A percentile compares a stretch with the other conserved stretches of the same genome.
Conservation (phyloP, 108 stramenopile species). For the Fragilaria crotonensis region DNA sequence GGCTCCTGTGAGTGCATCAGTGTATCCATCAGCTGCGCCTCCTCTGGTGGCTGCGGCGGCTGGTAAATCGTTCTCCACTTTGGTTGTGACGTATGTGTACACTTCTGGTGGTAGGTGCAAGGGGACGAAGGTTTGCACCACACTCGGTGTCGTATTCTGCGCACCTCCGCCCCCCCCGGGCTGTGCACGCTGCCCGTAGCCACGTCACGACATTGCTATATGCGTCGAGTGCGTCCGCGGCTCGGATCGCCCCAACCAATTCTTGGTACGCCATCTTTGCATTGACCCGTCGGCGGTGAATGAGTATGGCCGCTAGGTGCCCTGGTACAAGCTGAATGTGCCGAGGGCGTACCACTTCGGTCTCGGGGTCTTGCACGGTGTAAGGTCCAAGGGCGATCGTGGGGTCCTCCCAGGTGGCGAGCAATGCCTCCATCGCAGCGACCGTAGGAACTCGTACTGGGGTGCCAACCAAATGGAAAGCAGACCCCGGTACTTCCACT, state of each 20-base stretch:
- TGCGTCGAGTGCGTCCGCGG: neutral
- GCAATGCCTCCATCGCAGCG: too few species aligned
- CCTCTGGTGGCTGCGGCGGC: too few species aligned
- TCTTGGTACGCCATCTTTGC: neutral
- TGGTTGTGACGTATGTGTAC: too few species aligned
- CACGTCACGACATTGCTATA: neutral
- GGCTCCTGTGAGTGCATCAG: too few species aligned
- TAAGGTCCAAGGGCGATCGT: neutral
- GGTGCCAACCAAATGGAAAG: neutral
- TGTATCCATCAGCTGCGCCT: too few species aligned
- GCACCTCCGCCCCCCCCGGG: too few species aligned
- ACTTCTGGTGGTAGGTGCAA: too few species aligned
- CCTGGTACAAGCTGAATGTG: neutral
- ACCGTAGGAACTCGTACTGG: neutral
- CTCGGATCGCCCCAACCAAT: neutral
- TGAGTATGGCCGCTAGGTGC: neutral
- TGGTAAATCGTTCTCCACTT: too few species aligned
- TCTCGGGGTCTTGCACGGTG: neutral
- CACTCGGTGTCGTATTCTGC: too few species aligned
- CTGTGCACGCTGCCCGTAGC: too few species aligned
- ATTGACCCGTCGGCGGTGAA: neutral
- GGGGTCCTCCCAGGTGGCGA: too few species aligned
- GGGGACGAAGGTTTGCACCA: too few species aligned
- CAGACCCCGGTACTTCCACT: neutral
- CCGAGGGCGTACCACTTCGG: neutral